phyloP scores from a whole-genome alignment of 73 alveolate species.

The Uronychia binucleata region DNA sequence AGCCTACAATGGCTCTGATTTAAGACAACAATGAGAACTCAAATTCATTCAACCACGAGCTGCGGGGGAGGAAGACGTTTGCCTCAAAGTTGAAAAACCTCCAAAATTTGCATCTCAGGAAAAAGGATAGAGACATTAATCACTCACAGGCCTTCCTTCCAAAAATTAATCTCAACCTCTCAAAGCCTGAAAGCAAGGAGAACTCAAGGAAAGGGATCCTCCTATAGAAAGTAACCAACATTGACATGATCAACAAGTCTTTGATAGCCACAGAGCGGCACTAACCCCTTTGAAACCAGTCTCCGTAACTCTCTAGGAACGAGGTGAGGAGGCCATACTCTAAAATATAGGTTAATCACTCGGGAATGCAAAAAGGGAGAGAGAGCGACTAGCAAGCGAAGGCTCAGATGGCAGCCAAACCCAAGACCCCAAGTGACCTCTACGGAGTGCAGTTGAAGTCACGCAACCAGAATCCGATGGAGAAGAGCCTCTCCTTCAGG shows the following conservation, averaged over 20 bases:
- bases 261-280: neutral
- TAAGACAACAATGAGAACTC: too few relatives aligned
- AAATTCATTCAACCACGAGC: too few relatives aligned
- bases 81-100: neutral
- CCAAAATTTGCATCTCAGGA: neutral
- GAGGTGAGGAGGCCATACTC: neutral
- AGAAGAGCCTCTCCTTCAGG: neutral
- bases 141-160: neutral
- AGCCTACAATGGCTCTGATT: neutral
- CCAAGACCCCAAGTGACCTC: neutral
- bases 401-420: neutral
- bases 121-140: neutral
- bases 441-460: neutral
- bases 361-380: neutral
- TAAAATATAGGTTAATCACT: neutral
- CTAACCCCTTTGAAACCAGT: neutral
- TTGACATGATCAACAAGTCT: neutral
- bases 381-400: neutral
- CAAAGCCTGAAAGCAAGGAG: neutral
- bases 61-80: too few relatives aligned
- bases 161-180: neutral
- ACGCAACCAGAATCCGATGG: neutral
- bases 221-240: neutral
- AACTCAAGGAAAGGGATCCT: neutral
- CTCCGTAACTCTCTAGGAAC: neutral